Percentiles rank a stretch among this genome's conserved stretches.
phyloP scores from a whole-genome alignment of 495 filamentous ascomycete genomes.

The Hyaloscypha variabilis region DNA sequence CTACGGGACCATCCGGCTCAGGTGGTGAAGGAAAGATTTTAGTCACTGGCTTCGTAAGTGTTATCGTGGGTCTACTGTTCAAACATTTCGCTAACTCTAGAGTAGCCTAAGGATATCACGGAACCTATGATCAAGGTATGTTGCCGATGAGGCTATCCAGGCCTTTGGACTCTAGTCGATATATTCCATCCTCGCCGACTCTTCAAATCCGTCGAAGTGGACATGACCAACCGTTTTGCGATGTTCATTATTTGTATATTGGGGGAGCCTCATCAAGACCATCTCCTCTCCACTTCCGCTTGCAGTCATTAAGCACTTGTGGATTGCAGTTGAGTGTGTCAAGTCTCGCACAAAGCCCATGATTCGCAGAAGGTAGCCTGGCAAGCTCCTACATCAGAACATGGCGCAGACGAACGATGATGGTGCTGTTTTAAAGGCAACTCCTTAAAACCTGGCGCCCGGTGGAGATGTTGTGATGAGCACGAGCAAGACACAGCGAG shows the following conservation, averaged over 20 bases:
- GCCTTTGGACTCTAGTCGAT: constrained; percentile 59
- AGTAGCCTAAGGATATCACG: constrained; percentile 88
- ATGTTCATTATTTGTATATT: constrained; percentile 18
- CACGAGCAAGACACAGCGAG: constrained; percentile 57
- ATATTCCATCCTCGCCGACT: constrained; percentile 29
- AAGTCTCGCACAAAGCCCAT: constrained; percentile 41
- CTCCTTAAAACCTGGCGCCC: background rate
- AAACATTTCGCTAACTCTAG: background rate
- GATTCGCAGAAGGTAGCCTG: constrained; percentile 47
- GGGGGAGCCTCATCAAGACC: constrained; percentile 37
- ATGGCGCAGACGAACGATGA: constrained; percentile 33
- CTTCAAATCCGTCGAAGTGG: constrained; percentile 23
- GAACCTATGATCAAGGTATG: constrained; percentile 99
- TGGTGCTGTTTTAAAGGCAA: constrained; percentile 22
- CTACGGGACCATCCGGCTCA: constrained; percentile 59
- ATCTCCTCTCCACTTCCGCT: constrained; percentile 39
- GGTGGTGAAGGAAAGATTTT: constrained; percentile 89
- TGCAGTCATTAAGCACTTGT: constrained; percentile 26
- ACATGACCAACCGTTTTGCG: constrained; percentile 22
- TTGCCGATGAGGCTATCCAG: constrained; percentile 64
- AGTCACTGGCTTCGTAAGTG: constrained; percentile 92
- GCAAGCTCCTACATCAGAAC: constrained; percentile 48
- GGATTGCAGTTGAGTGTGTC: constrained; percentile 51
- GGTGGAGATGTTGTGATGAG: constrained; percentile 5
- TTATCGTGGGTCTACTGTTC: constrained; percentile 13